Conservation (phyloP, 108 stramenopile species). For the Cyclotella choctawhatcheeana region DNA sequence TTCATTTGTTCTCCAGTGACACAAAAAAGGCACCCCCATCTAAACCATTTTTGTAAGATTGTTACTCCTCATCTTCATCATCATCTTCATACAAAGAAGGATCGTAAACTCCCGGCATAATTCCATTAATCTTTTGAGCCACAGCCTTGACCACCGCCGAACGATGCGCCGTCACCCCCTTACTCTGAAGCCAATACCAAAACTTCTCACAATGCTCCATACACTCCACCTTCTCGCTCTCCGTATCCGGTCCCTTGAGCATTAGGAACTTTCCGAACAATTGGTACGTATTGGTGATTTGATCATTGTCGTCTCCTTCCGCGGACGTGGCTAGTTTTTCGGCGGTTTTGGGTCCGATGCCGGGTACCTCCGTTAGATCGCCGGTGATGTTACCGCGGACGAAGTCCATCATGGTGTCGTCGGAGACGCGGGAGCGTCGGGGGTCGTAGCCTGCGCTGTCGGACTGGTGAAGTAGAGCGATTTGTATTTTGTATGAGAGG, state of each 20-base stretch:
- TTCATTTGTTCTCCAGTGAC: no score
- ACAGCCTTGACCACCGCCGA: slow-evolving; percentile 93
- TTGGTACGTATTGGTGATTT: slow-evolving; percentile 86
- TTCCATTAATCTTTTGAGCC: slow-evolving; percentile 90
- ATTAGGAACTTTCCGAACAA: slow-evolving; percentile 90
- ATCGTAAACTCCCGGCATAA: slow-evolving; percentile 91
- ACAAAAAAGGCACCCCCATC: no score
- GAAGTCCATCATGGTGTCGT: slow-evolving; percentile 48
- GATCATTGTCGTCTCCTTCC: slow-evolving; percentile 59
- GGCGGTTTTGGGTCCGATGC: slow-evolving; percentile 87
- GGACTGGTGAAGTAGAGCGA: background rate
- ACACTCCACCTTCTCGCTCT: slow-evolving; percentile 71
- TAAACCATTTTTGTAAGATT: background rate
- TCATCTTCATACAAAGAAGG: slow-evolving; percentile 78
- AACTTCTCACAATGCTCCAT: slow-evolving; percentile 95
- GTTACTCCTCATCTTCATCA: slow-evolving; percentile 48
- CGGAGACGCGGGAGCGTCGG: slow-evolving; percentile 20
- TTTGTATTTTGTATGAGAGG: no score
- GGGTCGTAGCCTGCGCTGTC: slow-evolving; percentile 20
- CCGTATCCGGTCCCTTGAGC: slow-evolving; percentile 91
- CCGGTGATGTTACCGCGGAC: slow-evolving; percentile 58
- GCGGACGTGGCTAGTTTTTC: slow-evolving; percentile 65
- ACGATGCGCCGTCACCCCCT: slow-evolving; percentile 88
- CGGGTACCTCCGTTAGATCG: slow-evolving; percentile 83
- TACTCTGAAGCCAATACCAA: slow-evolving; percentile 89